phyloP scores from a whole-genome alignment of 768 basidiomycete genomes.

The Tylopilus sp. region DNA sequence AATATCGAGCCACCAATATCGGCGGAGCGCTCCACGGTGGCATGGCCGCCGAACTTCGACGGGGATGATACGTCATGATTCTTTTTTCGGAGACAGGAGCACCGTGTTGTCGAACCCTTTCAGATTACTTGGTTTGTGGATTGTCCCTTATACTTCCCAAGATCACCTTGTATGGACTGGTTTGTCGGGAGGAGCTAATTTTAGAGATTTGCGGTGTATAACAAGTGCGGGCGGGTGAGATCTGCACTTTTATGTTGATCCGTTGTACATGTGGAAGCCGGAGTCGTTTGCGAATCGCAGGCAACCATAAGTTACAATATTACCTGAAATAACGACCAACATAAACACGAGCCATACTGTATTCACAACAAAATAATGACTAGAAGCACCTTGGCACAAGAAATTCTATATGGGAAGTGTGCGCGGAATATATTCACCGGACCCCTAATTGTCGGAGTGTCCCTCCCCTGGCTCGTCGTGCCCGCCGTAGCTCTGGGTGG shows the following conservation, averaged over 20 bases:
- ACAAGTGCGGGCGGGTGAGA: slow-evolving; percentile 17
- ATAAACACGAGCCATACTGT: slow-evolving; percentile 18
- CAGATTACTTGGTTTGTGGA: slow-evolving; percentile 16
- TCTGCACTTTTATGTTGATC: slow-evolving; percentile 31
- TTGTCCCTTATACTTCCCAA: slow-evolving; percentile 13
- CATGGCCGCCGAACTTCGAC: slow-evolving; percentile 25
- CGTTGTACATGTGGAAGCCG: slow-evolving; percentile 15
- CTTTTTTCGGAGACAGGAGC: slow-evolving; percentile 15
- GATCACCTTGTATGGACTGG: slow-evolving; percentile 23
- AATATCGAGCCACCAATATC: slow-evolving; percentile 34
- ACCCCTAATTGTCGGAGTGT: slow-evolving; percentile 32
- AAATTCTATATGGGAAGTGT: slow-evolving; percentile 31
- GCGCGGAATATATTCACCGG: slow-evolving; percentile 19
- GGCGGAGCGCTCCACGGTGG: slow-evolving; percentile 44
- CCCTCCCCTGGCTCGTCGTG: slow-evolving; percentile 33
- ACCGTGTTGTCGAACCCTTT: slow-evolving; percentile 13
- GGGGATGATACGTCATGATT: slow-evolving; percentile 17
- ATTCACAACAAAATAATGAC: slow-evolving; percentile 15
- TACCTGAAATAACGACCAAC: slow-evolving; percentile 16
- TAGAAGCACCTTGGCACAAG: slow-evolving; percentile 31
- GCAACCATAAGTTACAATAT: slow-evolving; percentile 18
- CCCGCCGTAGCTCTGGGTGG: slow-evolving; percentile 24
- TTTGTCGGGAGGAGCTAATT: slow-evolving; percentile 14
- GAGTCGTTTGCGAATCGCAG: slow-evolving; percentile 8
- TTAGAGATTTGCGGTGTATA: slow-evolving; percentile 16